A percentile compares a stretch with the other conserved stretches of the same genome.
These are phyloP conservation scores for Kodamaea hsintzibuensis DNA, from an alignment of 805 yeast genomes.

Conservation along the genomic window DNA sequence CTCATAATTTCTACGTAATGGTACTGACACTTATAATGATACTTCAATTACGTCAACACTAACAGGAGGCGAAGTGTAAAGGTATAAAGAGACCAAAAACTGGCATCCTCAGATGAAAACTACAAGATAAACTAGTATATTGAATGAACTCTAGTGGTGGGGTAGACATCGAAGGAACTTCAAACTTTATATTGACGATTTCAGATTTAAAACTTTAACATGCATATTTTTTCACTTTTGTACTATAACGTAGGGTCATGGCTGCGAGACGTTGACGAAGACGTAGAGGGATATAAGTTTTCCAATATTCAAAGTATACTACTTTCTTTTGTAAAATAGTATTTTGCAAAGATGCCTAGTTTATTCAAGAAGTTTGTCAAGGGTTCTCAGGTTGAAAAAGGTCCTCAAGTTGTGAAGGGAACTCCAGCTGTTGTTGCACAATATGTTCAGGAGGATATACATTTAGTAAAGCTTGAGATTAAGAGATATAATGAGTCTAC, in stretches of 20 bases:
- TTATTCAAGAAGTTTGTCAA: background rate
- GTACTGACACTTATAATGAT: background rate
- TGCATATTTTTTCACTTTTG: background rate
- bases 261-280: background rate
- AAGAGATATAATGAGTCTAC: slow-evolving; percentile 23
- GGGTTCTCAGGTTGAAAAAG: slow-evolving; percentile 4
- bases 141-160: background rate
- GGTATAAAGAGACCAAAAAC: background rate
- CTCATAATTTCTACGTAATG: background rate
- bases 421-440: slow-evolving; percentile 22
- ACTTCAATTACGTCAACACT: background rate
- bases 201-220: background rate
- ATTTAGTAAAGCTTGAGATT: slow-evolving; percentile 21
- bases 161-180: background rate
- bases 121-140: background rate
- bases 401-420: slow-evolving; percentile 11
- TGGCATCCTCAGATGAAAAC: background rate
- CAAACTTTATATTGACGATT: background rate
- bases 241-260: background rate
- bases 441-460: slow-evolving; percentile 25
- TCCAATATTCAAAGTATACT: background rate
- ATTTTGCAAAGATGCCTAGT: too few species aligned
- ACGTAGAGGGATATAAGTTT: background rate
- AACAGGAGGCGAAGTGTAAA: background rate
- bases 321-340: background rate